Evolutionary conservation across 805 yeast genomes (phyloP), one percentile per base, ranked within the genome.

Genomic region (Candida peoriensis): DNA sequence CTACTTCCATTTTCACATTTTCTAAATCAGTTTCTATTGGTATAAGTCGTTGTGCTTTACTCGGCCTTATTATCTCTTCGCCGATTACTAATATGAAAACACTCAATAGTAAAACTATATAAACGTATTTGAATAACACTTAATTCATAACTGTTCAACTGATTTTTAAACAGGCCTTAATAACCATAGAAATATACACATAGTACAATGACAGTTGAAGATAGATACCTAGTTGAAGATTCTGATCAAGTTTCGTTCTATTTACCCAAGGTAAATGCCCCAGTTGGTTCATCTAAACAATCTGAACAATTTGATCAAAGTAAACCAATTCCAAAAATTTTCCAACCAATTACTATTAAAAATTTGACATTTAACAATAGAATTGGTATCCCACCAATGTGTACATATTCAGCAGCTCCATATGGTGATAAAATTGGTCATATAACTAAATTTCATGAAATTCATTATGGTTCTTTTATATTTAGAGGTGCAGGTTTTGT

Each of bases 361-460:
- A 29, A 31, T 25, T 33, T 42, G 25, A 21, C 28, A 4, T 30
- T 76, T 15, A 65, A 61, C 11, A 77, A 77, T 50, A 58, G 82
- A 40, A 50, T 74, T 20, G 76, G 76, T 32, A 74, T 75, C 15
- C 64, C 79, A 1, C 78, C 78, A 30, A 71, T 74, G 77, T 70
- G 78, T 48, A 68, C 61, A 32, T 74, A 73, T 50, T 65, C 77
- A 6, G 64, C 71, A 3, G 38, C 44, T 4, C 33, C 24, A 16
- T 19, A 26, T 4, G 54, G 55, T 14, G 29, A 36, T 2, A 43
- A 50, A 3, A 55, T 71, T 31, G 67, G 68, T 2, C 50, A 54
- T 12, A 61, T 66, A 0, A 74, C 70, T 0, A 66, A 60, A 13
- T 74, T 63, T 56, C 78, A 75, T 43, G 41, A 62, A 14, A 60